Evolutionary conservation across 1,284 basidiomycete species (phyloP).

Genomic region (Pisolithus thermaeus): DNA sequence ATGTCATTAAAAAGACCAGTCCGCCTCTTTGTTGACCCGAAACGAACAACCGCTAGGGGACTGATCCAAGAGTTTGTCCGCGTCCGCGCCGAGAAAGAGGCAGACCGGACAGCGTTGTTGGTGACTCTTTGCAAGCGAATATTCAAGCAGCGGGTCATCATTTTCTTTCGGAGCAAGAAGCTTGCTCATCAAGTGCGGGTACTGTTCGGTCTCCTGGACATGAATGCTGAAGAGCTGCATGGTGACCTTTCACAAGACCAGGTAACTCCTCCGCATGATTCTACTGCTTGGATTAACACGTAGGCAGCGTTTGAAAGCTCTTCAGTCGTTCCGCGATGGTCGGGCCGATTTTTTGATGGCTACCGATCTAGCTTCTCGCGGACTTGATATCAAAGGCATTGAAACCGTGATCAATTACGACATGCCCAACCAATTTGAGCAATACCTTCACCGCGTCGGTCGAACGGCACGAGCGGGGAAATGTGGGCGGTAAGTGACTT

Average conservation of each 20-base stretch:
- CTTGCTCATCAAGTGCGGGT: slow-evolving; percentile 95
- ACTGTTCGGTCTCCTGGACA: slow-evolving; percentile 82
- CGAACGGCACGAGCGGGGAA: slow-evolving; percentile 93
- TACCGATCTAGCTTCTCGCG: slow-evolving; percentile 92
- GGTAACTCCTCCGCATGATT: slow-evolving; percentile 37
- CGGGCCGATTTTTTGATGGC: slow-evolving; percentile 88
- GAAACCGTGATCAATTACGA: slow-evolving; percentile 98
- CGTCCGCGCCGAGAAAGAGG: slow-evolving; percentile 72
- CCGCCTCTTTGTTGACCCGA: slow-evolving; percentile 92
- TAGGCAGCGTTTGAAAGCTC: slow-evolving; percentile 72
- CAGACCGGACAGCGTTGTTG: slow-evolving; percentile 79
- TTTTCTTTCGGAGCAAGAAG: slow-evolving; percentile 95
- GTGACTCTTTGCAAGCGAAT: slow-evolving; percentile 83
- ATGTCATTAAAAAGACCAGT: slow-evolving; percentile 92
- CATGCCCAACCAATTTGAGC: slow-evolving; percentile 90
- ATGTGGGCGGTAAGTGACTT: slow-evolving; percentile 70
- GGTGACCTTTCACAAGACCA: slow-evolving; percentile 95
- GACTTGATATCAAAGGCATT: slow-evolving; percentile 96
- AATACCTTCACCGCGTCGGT: slow-evolving; percentile 95
- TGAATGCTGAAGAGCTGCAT: slow-evolving; percentile 90
- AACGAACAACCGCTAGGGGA: slow-evolving; percentile 82
- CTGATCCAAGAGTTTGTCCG: slow-evolving; percentile 95
- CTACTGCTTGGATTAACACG: slow-evolving; percentile 10
- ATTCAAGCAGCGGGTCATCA: slow-evolving; percentile 80
- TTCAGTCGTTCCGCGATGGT: slow-evolving; percentile 85